A percentile compares a stretch with the other conserved stretches of the same genome.
Conservation (phyloP, 2,329 filamentous ascomycete species). For the Sporothrix curviconia region DNA sequence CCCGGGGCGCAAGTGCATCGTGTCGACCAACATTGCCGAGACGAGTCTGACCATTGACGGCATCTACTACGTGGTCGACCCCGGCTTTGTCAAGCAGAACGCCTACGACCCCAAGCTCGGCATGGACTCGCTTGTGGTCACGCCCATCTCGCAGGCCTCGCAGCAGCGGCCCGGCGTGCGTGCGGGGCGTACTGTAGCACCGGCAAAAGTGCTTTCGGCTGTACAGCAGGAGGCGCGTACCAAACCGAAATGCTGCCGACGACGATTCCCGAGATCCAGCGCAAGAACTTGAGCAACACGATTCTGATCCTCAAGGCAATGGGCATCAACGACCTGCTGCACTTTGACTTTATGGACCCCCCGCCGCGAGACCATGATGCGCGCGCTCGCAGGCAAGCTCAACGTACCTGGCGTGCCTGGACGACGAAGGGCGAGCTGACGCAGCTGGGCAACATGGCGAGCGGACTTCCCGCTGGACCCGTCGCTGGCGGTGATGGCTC, state of each 20-base stretch:
- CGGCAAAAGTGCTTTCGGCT: slow-evolving; percentile 97
- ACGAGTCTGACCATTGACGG: slow-evolving; percentile 96
- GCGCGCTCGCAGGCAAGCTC: slow-evolving; percentile 90
- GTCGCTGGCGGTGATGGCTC: slow-evolving; percentile 89
- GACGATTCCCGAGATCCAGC: slow-evolving; percentile 91
- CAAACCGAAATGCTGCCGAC: slow-evolving; percentile 98
- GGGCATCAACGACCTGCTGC: slow-evolving; percentile 88
- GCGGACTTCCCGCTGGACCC: slow-evolving; percentile 95
- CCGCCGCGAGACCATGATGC: slow-evolving; percentile 98
- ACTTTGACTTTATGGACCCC: slow-evolving; percentile 98
- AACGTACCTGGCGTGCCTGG: slow-evolving; percentile 95
- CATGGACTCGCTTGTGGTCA: slow-evolving; percentile 94
- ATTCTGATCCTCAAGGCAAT: slow-evolving; percentile 97
- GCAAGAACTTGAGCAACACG: slow-evolving; percentile 90
- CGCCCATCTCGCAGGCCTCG: slow-evolving; percentile 94
- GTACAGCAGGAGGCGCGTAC: slow-evolving; percentile 91
- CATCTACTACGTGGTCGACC: slow-evolving; percentile 98
- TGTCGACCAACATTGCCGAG: slow-evolving; percentile 97
- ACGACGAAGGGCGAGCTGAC: slow-evolving; percentile 95
- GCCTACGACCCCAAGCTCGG: slow-evolving; percentile 96
- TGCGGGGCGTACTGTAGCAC: slow-evolving; percentile 95
- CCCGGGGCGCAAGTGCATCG: slow-evolving; percentile 87
- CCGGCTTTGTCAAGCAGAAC: slow-evolving; percentile 98
- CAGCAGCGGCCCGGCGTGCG: slow-evolving; percentile 96
- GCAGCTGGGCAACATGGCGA: slow-evolving; percentile 74